phyloP scores from a whole-genome alignment of 345 rosid species.

The Trapa bicornis region DNA sequence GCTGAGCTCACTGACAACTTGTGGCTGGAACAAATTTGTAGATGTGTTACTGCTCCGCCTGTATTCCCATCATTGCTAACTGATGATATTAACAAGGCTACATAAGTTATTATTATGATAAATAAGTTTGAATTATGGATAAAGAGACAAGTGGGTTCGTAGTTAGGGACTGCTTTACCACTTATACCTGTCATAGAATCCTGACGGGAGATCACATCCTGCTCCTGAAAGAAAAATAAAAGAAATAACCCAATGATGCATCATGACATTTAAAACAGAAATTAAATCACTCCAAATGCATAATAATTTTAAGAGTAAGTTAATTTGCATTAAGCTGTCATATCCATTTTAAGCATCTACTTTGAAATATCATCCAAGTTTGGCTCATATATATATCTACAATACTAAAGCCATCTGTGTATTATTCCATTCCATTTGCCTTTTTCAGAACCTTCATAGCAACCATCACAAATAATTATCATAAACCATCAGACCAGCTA shows the following conservation, averaged over 20 bases:
- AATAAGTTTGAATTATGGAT: conserved; percentile 20
- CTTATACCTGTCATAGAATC: too few species aligned
- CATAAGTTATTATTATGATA: conserved; percentile 38
- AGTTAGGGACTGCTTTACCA: too few species aligned
- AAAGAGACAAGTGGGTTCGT: conserved; percentile 1
- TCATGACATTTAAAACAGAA: not conserved
- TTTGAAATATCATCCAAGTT: too few species aligned
- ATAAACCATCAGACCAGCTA: not conserved
- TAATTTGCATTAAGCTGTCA: too few species aligned
- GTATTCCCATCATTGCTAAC: conserved; percentile 14
- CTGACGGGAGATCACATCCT: too few species aligned
- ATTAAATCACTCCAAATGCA: not conserved
- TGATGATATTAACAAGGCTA: conserved; percentile 33
- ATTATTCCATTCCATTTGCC: not conserved
- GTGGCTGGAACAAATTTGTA: conserved; percentile 13
- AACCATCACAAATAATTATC: not conserved
- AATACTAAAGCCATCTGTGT: not conserved
- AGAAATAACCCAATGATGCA: too few species aligned
- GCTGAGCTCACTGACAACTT: conserved; percentile 23
- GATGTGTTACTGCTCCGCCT: not conserved
- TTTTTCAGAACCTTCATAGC: not conserved
- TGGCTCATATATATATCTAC: too few species aligned
- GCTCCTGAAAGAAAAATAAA: not conserved
- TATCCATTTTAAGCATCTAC: too few species aligned
- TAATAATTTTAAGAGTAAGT: not conserved